These are phyloP conservation scores for Hypoxylon fuscum DNA, from an alignment of 495 filamentous ascomycete species.

Conservation along the genomic window DNA sequence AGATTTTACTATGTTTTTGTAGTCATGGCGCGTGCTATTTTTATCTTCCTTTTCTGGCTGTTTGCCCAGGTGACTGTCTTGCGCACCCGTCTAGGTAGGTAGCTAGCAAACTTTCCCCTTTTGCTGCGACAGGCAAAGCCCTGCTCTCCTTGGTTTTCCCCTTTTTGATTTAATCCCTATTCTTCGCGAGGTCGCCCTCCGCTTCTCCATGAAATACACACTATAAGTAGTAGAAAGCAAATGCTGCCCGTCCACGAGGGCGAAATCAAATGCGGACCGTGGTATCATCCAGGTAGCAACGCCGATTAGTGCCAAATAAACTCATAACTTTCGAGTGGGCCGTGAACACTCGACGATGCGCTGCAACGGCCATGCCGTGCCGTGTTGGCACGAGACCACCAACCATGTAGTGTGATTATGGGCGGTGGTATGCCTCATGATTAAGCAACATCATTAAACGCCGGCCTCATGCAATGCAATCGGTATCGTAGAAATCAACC, in stretches of 20 bases:
- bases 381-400: conserved; percentile 36
- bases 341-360: conserved; percentile 29
- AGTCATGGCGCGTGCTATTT: conserved; percentile 44
- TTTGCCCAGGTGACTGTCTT: conserved; percentile 24
- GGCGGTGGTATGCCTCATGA: conserved; percentile 35
- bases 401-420: conserved; percentile 40
- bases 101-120: conserved; percentile 27
- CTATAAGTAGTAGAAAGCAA: conserved; percentile 42
- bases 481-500: conserved; percentile 50
- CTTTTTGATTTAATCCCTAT: conserved; percentile 35
- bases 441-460: conserved; percentile 51
- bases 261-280: conserved; percentile 48
- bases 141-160: conserved; percentile 31
- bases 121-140: conserved; percentile 16
- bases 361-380: conserved; percentile 47
- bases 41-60: conserved; percentile 24
- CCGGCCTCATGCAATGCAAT: conserved; percentile 55
- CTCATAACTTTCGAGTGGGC: conserved; percentile 22
- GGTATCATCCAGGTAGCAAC: conserved; percentile 52
- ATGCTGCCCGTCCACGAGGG: conserved; percentile 37
- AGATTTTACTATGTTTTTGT: conserved; percentile 43
- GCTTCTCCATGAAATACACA: conserved; percentile 48
- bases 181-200: conserved; percentile 46
- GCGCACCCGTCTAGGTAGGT: conserved; percentile 29
- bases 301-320: conserved; percentile 44